A percentile compares a stretch with the other conserved stretches of the same genome.
phyloP scores from a whole-genome alignment of 1,139 yeast genomes.

The Pneumocystis canis region DNA sequence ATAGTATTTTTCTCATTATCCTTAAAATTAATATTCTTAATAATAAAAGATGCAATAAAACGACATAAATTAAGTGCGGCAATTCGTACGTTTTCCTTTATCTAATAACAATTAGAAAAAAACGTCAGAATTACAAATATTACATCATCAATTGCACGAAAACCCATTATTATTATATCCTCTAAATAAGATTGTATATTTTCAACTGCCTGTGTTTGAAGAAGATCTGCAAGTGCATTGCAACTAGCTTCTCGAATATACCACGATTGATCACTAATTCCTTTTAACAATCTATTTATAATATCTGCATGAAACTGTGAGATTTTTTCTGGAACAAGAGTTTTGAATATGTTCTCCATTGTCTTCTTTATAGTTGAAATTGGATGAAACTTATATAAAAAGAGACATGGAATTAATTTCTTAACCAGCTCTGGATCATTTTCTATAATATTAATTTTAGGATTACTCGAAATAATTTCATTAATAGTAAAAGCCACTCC shows the following conservation, averaged over 20 bases:
- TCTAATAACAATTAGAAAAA: neutral
- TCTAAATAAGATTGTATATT: conserved; percentile 36
- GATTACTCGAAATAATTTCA: conserved; percentile 63
- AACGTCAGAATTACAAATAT: neutral
- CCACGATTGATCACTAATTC: conserved; percentile 84
- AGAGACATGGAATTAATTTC: conserved; percentile 65
- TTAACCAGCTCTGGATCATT: conserved; percentile 41
- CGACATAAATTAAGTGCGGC: conserved; percentile 63
- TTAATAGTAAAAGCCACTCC: conserved; percentile 93
- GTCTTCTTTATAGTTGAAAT: conserved; percentile 56
- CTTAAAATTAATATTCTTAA: conserved; percentile 36
- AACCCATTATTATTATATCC: conserved; percentile 74
- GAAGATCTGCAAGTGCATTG: conserved; percentile 52
- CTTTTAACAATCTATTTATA: conserved; percentile 45
- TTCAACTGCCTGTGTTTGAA: conserved; percentile 45
- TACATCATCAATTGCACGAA: conserved; percentile 77
- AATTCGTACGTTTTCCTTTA: conserved; percentile 79
- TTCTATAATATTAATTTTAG: conserved; percentile 47
- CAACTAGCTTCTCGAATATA: conserved; percentile 84
- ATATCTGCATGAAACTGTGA: conserved; percentile 43
- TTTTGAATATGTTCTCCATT: conserved; percentile 81
- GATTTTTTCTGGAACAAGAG: conserved; percentile 45
- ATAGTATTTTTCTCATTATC: conserved; percentile 20
- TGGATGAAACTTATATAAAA: conserved; percentile 77
- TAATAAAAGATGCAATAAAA: conserved; percentile 48